A percentile compares a stretch with the other conserved stretches of the same genome.
These are phyloP conservation scores for Firmiana major DNA, from an alignment of 345 rosid genomes.

Conservation along the genomic window DNA sequence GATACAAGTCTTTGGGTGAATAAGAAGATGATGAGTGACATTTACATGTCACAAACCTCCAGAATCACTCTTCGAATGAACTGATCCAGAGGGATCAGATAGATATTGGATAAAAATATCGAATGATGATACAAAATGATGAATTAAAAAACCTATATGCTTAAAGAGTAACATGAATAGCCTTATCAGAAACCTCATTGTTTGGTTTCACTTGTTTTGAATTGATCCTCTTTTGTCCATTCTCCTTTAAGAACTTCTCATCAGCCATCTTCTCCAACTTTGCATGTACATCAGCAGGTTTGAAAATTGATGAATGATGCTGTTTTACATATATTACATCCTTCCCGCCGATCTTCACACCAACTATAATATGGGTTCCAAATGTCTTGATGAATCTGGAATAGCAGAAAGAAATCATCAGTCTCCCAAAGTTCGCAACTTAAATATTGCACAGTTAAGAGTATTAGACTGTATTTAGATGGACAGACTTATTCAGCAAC, in stretches of 20 bases:
- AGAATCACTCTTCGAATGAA: constrained; percentile 60
- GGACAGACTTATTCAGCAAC: no score
- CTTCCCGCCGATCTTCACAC: constrained; percentile 77
- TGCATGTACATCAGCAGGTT: constrained; percentile 58
- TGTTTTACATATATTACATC: constrained; percentile 67
- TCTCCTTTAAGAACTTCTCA: constrained; percentile 47
- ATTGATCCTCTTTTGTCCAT: constrained; percentile 37
- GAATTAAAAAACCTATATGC: background rate
- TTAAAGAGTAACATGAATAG: background rate
- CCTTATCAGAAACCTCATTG: constrained; percentile 31
- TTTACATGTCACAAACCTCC: constrained; percentile 58
- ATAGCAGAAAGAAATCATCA: background rate
- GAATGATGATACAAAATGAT: background rate
- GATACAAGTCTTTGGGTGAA: constrained; percentile 49
- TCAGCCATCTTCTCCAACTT: constrained; percentile 62
- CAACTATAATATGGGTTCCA: constrained; percentile 71
- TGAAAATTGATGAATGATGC: constrained; percentile 51
- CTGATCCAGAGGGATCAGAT: background rate
- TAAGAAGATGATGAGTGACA: constrained; percentile 60
- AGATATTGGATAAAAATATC: background rate
- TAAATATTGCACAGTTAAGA: background rate
- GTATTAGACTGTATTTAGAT: no score
- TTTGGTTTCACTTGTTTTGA: constrained; percentile 30
- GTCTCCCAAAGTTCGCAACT: background rate
- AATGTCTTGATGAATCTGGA: constrained; percentile 59